Evolutionary conservation across 2,329 filamentous ascomycete genomes (phyloP).

Genomic region (Graphilbum fragrans): DNA sequence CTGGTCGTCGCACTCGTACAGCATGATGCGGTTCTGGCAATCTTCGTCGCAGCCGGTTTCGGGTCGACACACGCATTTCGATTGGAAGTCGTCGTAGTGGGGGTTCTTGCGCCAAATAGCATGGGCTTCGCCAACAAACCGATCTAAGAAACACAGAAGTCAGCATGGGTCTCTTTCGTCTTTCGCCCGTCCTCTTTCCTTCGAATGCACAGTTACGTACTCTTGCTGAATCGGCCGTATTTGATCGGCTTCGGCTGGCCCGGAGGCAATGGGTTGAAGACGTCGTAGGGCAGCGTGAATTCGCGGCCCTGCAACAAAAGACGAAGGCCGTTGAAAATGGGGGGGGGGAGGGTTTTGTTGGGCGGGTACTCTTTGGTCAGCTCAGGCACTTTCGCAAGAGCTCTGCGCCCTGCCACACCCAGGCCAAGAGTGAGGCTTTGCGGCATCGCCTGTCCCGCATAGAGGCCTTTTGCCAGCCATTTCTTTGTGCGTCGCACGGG

Average conservation of each 20-base stretch:
- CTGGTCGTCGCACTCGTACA: conserved; percentile 85
- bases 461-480: conserved; percentile 74
- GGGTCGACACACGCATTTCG: conserved; percentile 64
- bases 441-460: conserved; percentile 63
- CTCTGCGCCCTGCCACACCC: conserved; percentile 38
- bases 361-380: conserved; percentile 31
- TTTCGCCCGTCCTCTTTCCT: too few relatives aligned
- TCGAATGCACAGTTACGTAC: conserved; percentile 43
- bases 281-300: conserved; percentile 81
- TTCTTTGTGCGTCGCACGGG: conserved; percentile 46
- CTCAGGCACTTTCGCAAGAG: conserved; percentile 33
- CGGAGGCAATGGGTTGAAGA: conserved; percentile 76
- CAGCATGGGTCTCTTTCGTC: too few relatives aligned
- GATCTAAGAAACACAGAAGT: conserved; percentile 57
- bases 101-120: conserved; percentile 72
- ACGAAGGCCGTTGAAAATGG: conserved; percentile 66
- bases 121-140: conserved; percentile 76
- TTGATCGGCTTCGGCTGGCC: conserved; percentile 87
- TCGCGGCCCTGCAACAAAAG: conserved; percentile 61
- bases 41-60: conserved; percentile 77
- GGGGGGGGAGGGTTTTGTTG: conserved; percentile 55
- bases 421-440: conserved; percentile 34
- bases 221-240: conserved; percentile 85
- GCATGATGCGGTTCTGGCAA: conserved; percentile 92
- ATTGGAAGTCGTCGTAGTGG: conserved; percentile 60